Base-by-base conservation (phyloP, 1,139 yeast species). In the Kluyveromyces sp. region DNA sequence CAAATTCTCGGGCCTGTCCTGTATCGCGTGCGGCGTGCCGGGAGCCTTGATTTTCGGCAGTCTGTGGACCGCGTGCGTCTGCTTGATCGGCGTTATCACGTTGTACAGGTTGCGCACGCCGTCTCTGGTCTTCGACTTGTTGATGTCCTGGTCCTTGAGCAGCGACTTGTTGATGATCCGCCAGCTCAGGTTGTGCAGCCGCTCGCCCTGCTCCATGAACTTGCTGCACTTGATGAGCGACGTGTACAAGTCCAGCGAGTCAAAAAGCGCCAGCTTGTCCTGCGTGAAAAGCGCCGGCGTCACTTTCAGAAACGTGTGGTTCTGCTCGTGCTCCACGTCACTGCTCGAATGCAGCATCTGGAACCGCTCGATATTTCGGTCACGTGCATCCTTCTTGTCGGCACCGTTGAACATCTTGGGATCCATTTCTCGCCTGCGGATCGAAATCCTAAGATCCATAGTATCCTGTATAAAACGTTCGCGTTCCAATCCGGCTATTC, bases 71-170 rank as follows among this genome's bases (percentile, higher is more conserved):
- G 41, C 39, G 19, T 33, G 40, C 29, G 34, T 46, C 28, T 36
- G 43, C 19, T 41, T 40, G 2, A 46, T 42, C 7, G 64, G 60
- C 39, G 54, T 57, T 32, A 60, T 41, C 30, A 62, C 57, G 22
- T 55, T 46, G 43, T 60, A 63, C 37, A 61, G 45, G 44, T 54
- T 61, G 40, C 53, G 57, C n/a, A 61, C 63, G 16, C 65, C 66
- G 36, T 63, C 66, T 39, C 57, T 50, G 36, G 56, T 63, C 49
- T 57, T 56, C 3, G 60, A 51, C 42, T 44, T 51, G 44, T 58
- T 58, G n/a, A 58, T 50, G 39, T 57, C 47, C 28, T 52, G 50
- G 33, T 57, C 55, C 45, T 51, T 57, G 32, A 57, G 46, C 39
- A 58, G 30, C 7, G 64, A 58, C 46, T 61, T 63, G 43, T 61